These are phyloP conservation scores for Saccharomycopsis lassenensis DNA, from an alignment of 805 yeast genomes.

Conservation along the genomic window DNA sequence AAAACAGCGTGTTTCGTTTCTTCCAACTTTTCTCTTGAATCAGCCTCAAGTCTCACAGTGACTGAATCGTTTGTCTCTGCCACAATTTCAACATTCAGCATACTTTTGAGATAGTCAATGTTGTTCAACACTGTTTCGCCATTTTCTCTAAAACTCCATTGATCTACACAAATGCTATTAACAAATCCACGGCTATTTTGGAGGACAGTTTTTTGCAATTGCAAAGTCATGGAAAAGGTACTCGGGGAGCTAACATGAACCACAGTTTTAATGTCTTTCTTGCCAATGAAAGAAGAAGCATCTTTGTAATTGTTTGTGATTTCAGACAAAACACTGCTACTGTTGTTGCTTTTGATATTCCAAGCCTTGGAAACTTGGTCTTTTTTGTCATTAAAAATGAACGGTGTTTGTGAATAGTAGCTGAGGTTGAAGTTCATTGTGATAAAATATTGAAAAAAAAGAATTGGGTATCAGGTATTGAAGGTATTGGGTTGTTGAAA, in stretches of 20 bases:
- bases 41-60: background rate
- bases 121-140: background rate
- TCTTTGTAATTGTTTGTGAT: conserved; percentile 1
- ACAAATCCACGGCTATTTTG: background rate
- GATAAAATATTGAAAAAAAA: too few relatives aligned
- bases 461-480: too few relatives aligned
- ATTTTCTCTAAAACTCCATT: background rate
- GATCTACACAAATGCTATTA: background rate
- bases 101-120: background rate
- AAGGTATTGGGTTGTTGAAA: too few relatives aligned
- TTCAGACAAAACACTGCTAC: conserved; percentile 1
- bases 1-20: background rate
- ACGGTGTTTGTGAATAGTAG: too few relatives aligned
- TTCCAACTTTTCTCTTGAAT: background rate
- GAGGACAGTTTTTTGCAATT: background rate
- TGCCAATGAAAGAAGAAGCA: background rate
- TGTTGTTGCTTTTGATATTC: too few relatives aligned
- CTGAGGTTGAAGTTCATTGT: too few relatives aligned
- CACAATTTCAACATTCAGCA: too few relatives aligned
- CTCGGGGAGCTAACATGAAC: background rate
- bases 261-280: background rate
- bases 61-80: background rate
- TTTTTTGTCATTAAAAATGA: too few relatives aligned
- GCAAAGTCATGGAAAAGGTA: background rate
- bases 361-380: too few relatives aligned